phyloP scores from a whole-genome alignment of 139 green algal species.

The Chlamydomonas eustigma region DNA sequence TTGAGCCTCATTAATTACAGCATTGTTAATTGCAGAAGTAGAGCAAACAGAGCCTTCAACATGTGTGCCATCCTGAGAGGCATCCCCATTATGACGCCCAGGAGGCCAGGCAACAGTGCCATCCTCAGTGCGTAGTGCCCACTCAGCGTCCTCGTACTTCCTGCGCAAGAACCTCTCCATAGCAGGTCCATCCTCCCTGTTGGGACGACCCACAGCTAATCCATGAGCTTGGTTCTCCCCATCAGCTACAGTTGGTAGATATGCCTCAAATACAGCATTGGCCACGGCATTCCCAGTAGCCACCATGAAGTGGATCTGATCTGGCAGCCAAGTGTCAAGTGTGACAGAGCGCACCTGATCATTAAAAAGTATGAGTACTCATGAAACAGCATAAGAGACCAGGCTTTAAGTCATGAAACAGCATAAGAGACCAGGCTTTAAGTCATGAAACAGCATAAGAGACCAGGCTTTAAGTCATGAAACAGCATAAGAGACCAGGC shows the following conservation, averaged over 20 bases:
- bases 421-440: no score
- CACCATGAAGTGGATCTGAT: conserved; percentile 47
- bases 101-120: not conserved
- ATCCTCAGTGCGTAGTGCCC: conserved; percentile 9
- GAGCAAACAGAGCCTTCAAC: not conserved
- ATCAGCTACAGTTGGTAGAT: conserved; percentile 2
- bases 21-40: not conserved
- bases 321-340: conserved; percentile 63
- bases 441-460: no score
- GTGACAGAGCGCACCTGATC: conserved; percentile 67
- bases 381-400: no score
- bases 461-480: no score
- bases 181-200: conserved; percentile 12
- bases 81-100: not conserved
- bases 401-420: no score
- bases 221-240: not conserved
- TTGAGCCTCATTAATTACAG: not conserved
- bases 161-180: conserved; percentile 36
- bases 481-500: no score
- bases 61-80: not conserved
- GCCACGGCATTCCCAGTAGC: conserved; percentile 40
- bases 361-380: no score
- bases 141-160: conserved; percentile 32
- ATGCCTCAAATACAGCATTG: conserved; percentile 49
- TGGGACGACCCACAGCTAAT: not conserved